Evolutionary conservation across 371 early-diverging fungal species (phyloP).

Genomic region (Mortierella sp.): DNA sequence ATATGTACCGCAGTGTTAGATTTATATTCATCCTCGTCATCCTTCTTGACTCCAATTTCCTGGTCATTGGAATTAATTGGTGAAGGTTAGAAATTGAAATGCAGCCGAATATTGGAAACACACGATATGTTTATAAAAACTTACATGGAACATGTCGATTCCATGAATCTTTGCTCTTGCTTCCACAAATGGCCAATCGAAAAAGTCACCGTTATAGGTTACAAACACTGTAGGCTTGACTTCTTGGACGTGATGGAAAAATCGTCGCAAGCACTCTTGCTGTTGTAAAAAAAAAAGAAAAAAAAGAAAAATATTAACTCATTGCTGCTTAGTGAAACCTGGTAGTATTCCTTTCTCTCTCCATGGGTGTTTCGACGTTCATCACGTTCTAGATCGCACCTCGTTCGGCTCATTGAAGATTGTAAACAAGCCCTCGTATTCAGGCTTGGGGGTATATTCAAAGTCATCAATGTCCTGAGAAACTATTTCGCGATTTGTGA

Average conservation of each 20-base stretch:
- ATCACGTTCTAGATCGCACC: conserved; percentile 49
- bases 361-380: background rate
- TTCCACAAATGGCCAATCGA: conserved; percentile 99
- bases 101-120: too few relatives aligned
- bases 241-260: conserved; percentile 93
- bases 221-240: conserved; percentile 94
- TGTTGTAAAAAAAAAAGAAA: conserved; percentile 13
- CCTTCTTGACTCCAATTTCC: conserved; percentile 90
- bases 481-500: conserved; percentile 98
- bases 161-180: conserved; percentile 86
- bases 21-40: conserved; percentile 90
- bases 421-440: conserved; percentile 96
- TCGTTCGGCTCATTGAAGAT: conserved; percentile 98
- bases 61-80: conserved; percentile 18
- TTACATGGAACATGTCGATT: conserved; percentile 82
- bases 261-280: conserved; percentile 83
- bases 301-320: background rate
- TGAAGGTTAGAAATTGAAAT: background rate
- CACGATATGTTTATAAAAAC: background rate
- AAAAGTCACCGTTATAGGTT: conserved; percentile 99
- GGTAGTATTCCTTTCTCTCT: background rate
- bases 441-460: conserved; percentile 98
- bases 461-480: conserved; percentile 98
- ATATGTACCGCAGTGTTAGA: conserved; percentile 95
- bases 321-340: too few relatives aligned